A percentile compares a stretch with the other conserved stretches of the same genome.
Evolutionary conservation across 805 yeast genomes (phyloP).

Genomic region (Candida pseudoglaebosa): DNA sequence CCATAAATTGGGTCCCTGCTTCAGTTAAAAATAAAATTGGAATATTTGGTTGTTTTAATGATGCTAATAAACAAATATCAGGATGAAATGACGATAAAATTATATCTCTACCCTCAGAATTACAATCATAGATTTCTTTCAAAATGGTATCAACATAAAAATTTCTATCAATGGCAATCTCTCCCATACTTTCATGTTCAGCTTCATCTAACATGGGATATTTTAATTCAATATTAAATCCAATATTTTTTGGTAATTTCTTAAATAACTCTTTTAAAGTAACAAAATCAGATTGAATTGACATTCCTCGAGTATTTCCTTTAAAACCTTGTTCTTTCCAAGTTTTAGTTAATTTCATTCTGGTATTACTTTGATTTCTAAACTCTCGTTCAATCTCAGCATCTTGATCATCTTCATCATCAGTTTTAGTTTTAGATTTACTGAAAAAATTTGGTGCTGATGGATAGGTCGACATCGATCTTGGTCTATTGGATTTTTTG

Average conservation of each 20-base stretch:
- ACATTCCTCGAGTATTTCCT: constrained; percentile 86
- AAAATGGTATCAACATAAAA: constrained; percentile 85
- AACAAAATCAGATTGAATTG: constrained; percentile 89
- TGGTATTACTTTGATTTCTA: constrained; percentile 41
- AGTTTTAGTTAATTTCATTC: constrained; percentile 85
- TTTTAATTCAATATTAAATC: constrained; percentile 91
- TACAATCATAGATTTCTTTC: constrained; percentile 67
- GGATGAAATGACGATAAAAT: constrained; percentile 94
- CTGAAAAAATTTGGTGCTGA: constrained; percentile 26
- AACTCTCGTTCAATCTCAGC: constrained; percentile 38
- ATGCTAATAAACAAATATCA: constrained; percentile 78
- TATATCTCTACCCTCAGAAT: constrained; percentile 75
- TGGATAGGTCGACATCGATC: constrained; percentile 37
- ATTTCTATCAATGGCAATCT: constrained; percentile 77
- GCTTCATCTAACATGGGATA: constrained; percentile 96
- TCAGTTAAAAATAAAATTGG: constrained; percentile 90
- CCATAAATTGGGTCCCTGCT: constrained; percentile 80
- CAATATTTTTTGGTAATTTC: constrained; percentile 77
- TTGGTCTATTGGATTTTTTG: constrained; percentile 24
- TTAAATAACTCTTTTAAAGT: constrained; percentile 80
- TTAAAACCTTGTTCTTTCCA: constrained; percentile 83
- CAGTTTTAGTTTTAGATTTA: constrained; percentile 6
- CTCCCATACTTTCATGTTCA: constrained; percentile 82
- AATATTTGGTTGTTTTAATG: constrained; percentile 88
- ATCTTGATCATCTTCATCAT: constrained; percentile 14